A percentile compares a stretch with the other conserved stretches of the same genome.
Conservation (phyloP, 108 stramenopile species). For the Craspedostauros australis region DNA sequence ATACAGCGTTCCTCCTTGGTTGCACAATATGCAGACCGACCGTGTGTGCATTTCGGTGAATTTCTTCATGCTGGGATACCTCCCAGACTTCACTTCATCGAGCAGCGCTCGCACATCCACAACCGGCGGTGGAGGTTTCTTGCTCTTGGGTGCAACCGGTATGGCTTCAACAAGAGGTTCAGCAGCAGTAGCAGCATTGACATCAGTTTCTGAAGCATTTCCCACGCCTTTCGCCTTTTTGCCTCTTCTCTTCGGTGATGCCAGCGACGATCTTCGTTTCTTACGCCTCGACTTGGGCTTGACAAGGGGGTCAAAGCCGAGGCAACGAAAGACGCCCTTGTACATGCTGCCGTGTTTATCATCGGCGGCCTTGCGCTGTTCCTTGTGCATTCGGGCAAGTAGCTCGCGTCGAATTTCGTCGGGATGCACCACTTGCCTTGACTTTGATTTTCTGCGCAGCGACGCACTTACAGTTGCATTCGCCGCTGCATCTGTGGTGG, state of each 20-base stretch:
- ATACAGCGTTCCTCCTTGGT: conserved; percentile 29
- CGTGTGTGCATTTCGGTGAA: conserved; percentile 41
- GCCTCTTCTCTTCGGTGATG: not conserved
- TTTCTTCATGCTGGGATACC: conserved; percentile 72
- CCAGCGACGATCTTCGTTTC: not conserved
- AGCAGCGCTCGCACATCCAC: conserved; percentile 62
- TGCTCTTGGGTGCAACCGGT: too few species aligned
- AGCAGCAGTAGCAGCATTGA: not conserved
- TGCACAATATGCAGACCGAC: conserved; percentile 50
- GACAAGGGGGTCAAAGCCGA: conserved; percentile 5
- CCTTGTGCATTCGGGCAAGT: not conserved
- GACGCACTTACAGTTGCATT: too few species aligned
- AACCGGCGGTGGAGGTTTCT: conserved; percentile 26
- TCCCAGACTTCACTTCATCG: conserved; percentile 59
- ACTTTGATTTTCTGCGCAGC: too few species aligned
- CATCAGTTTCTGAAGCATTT: not conserved
- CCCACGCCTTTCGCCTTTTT: conserved; percentile 4
- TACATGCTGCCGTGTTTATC: conserved; percentile 31
- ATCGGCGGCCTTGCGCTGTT: conserved; percentile 4
- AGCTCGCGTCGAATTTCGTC: conserved; percentile 3
- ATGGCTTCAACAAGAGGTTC: conserved; percentile 1
- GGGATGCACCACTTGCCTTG: not conserved
- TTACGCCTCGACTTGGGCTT: too few species aligned
- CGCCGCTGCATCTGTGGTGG: too few species aligned
- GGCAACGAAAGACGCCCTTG: conserved; percentile 17